These are phyloP conservation scores for Boletus subcaerulescens DNA, from an alignment of 768 basidiomycete species.

Conservation along the genomic window DNA sequence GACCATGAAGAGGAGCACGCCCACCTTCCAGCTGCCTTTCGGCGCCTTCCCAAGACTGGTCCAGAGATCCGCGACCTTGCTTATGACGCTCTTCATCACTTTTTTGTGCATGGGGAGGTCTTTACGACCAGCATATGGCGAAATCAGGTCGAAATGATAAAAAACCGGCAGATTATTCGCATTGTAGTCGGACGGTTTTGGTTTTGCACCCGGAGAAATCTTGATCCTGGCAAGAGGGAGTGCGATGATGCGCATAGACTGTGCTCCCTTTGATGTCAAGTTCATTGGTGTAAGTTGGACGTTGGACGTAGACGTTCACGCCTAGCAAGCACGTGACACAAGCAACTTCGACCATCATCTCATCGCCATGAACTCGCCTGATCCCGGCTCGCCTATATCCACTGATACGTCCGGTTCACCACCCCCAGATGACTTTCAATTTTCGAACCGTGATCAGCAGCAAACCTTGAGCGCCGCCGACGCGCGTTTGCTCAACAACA, in stretches of 20 bases:
- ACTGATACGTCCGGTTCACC: conserved; percentile 39
- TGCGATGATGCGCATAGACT: conserved; percentile 45
- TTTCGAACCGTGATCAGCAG: conserved; percentile 30
- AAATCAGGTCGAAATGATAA: conserved; percentile 38
- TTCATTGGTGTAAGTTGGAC: conserved; percentile 12
- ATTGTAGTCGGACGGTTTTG: conserved; percentile 6
- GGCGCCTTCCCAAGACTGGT: conserved; percentile 62
- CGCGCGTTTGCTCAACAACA: conserved; percentile 16
- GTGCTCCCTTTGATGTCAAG: conserved; percentile 13
- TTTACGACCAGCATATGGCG: conserved; percentile 32
- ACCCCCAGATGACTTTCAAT: conserved; percentile 35
- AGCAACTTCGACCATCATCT: neutral
- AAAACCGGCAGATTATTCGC: conserved; percentile 34
- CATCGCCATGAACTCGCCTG: conserved; percentile 35
- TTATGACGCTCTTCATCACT: conserved; percentile 44
- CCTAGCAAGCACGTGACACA: conserved; percentile 19
- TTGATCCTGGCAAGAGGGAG: conserved; percentile 39
- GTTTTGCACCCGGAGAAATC: conserved; percentile 7
- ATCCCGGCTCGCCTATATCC: conserved; percentile 36
- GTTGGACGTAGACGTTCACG: too few species aligned
- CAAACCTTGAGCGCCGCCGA: conserved; percentile 20
- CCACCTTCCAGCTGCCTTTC: conserved; percentile 71
- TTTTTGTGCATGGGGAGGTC: conserved; percentile 22
- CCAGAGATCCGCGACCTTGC: conserved; percentile 60
- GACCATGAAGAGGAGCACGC: conserved; percentile 19